Conservation (phyloP, 345 rosid species). For the Trapa incisa region DNA sequence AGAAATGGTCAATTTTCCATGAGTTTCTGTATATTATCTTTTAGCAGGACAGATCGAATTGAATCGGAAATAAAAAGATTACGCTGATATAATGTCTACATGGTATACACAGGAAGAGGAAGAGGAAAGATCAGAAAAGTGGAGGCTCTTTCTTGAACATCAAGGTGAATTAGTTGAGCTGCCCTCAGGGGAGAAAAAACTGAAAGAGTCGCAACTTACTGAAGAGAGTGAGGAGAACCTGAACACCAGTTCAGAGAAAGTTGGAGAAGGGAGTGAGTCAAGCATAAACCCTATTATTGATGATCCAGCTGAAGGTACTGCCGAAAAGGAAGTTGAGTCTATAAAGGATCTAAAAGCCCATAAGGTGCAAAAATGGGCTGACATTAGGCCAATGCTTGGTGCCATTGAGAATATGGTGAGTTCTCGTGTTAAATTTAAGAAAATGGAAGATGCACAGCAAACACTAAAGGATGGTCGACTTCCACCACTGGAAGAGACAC, state of each 20-base stretch:
- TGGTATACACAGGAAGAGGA: constrained; percentile 62
- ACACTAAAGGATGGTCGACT: constrained; percentile 19
- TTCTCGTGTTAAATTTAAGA: constrained; percentile 35
- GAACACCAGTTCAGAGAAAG: constrained; percentile 15
- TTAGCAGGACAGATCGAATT: not conserved
- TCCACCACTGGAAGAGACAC: constrained; percentile 24
- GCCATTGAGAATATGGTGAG: constrained; percentile 66
- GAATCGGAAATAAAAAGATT: not conserved
- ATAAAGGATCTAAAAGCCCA: constrained; percentile 28
- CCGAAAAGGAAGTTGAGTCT: constrained; percentile 20
- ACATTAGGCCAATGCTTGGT: constrained; percentile 48
- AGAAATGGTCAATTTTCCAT: not conserved
- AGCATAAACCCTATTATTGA: constrained; percentile 19
- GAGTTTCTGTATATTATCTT: not conserved
- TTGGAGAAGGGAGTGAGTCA: constrained; percentile 18
- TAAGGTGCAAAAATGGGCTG: constrained; percentile 42
- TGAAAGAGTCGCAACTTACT: constrained; percentile 1
- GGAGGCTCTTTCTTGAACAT: constrained; percentile 61
- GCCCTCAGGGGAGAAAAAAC: constrained; percentile 1
- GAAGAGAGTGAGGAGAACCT: constrained; percentile 16
- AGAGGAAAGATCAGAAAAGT: constrained; percentile 60
- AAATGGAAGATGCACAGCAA: constrained; percentile 20
- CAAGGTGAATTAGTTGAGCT: constrained; percentile 19
- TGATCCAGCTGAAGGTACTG: constrained; percentile 17
- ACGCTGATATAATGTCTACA: not conserved